Base-by-base conservation (phyloP, 495 filamentous ascomycete species). In the Cercophora samala region DNA sequence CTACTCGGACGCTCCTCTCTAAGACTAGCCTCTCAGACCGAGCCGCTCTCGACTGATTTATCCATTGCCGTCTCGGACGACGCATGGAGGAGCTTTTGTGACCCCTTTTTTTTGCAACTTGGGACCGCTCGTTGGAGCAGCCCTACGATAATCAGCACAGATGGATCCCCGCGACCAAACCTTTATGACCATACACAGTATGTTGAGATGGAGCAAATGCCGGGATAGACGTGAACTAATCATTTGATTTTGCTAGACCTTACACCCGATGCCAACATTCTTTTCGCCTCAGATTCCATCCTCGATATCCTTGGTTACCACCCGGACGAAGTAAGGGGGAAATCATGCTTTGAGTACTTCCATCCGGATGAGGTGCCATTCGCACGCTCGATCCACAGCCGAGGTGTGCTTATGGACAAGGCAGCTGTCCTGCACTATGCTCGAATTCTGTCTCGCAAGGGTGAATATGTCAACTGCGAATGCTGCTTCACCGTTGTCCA, bases 131-230 rank as follows among this genome's bases (percentile, higher is more conserved):
- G 69, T 73, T 67, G 67, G 70, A 74, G 74, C 75, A 70, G 76
- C 74, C 72, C 60, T 72, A 68, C 73, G 68, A 69, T 63, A 42
- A 69, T 70, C 73, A 70, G 72, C 68, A 76, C 79, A 70, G 73
- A 95, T 95, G 92, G 92, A 77, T 54, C 74, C 71, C 9, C 70
- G 71, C 61, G 75, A 95, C 79, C 91, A 90, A 69, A 96, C 92
- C 55, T 96, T 96, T 81, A 96, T 96, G 80, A 92, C 92, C 68
- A 96, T 96, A 70, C 92, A 96, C 78, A 92, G 93, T 88, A 78
- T 80, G 89, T 85, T 70, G 68, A 71, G 52, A 60, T 18, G 5
- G 62, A 55, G n/a, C 18, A 46, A 59, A 60, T 22, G 51, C 53
- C 17, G 8, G 21, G 19, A 51, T 15, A 19, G 19, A 8, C 13